A percentile compares a stretch with the other conserved stretches of the same genome.
Evolutionary conservation across 2,329 filamentous ascomycete genomes (phyloP).

Genomic region (Bipolaris victoriae): DNA sequence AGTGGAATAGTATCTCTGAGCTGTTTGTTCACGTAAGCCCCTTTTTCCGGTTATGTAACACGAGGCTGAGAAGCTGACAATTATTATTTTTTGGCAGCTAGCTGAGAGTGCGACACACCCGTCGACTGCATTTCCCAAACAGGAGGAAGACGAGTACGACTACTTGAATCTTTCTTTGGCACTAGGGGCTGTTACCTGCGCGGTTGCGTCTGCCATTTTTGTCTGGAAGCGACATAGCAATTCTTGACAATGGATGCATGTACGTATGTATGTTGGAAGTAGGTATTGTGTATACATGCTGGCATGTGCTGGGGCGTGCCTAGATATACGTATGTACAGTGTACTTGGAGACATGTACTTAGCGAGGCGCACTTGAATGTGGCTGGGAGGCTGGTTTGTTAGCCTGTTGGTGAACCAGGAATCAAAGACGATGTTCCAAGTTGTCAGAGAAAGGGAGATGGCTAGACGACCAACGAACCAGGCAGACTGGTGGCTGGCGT

Average conservation of each 20-base stretch:
- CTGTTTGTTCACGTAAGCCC: slow-evolving; percentile 75
- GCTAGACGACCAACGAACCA: no score
- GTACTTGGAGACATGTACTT: no score
- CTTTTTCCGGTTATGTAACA: slow-evolving; percentile 28
- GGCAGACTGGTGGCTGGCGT: no score
- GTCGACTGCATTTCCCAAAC: slow-evolving; percentile 85
- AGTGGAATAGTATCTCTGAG: slow-evolving; percentile 92
- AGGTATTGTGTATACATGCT: background rate
- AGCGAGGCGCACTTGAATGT: no score
- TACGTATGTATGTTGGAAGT: background rate
- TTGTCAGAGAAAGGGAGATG: no score
- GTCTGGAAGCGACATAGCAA: slow-evolving; percentile 61
- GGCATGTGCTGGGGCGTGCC: no score
- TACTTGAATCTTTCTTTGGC: slow-evolving; percentile 86
- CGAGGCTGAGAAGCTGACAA: slow-evolving; percentile 22
- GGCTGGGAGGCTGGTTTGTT: no score
- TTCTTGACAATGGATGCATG: slow-evolving; percentile 3
- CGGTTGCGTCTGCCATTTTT: slow-evolving; percentile 63
- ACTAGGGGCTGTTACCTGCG: slow-evolving; percentile 71
- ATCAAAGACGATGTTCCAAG: no score
- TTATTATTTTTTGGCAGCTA: slow-evolving; percentile 53
- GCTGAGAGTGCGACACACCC: slow-evolving; percentile 93
- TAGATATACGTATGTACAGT: no score
- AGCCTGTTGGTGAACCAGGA: no score
- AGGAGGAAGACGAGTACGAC: slow-evolving; percentile 80